A percentile compares a stretch with the other conserved stretches of the same genome.
Conservation (phyloP, 805 yeast genomes). For the Yarrowia sp. region DNA sequence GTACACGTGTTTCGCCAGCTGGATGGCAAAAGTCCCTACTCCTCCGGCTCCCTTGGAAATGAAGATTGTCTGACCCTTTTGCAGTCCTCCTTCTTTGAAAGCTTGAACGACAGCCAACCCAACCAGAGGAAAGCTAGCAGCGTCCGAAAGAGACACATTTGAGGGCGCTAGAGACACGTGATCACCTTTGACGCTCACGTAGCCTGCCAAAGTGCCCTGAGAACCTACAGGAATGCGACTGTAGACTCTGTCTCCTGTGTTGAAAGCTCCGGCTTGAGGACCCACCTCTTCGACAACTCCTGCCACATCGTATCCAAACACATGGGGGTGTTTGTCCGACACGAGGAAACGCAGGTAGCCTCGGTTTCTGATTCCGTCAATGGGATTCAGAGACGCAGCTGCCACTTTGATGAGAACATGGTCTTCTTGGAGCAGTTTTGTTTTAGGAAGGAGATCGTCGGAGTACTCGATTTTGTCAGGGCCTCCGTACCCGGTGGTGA, state of each 20-base stretch:
- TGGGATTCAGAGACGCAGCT: slow-evolving; percentile 68
- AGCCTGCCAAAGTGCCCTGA: slow-evolving; percentile 62
- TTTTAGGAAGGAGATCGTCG: not conserved
- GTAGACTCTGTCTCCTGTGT: slow-evolving; percentile 68
- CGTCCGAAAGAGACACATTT: slow-evolving; percentile 58
- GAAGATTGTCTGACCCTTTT: slow-evolving; percentile 26
- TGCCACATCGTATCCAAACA: slow-evolving; percentile 69
- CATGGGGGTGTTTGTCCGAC: slow-evolving; percentile 24
- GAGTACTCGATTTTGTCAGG: slow-evolving; percentile 23
- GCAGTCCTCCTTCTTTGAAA: slow-evolving; percentile 63
- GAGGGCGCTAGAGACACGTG: slow-evolving; percentile 5
- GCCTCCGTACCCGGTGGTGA: slow-evolving; percentile 11
- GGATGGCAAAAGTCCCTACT: slow-evolving; percentile 65
- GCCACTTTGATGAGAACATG: slow-evolving; percentile 62
- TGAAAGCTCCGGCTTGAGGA: slow-evolving; percentile 50
- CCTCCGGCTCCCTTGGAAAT: slow-evolving; percentile 61
- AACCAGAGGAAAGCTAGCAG: slow-evolving; percentile 68
- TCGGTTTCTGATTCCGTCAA: slow-evolving; percentile 61
- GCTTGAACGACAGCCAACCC: slow-evolving; percentile 47
- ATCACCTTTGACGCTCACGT: slow-evolving; percentile 14
- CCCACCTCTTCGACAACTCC: slow-evolving; percentile 69
- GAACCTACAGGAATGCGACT: slow-evolving; percentile 64
- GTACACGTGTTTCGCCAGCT: slow-evolving; percentile 57
- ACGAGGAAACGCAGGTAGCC: slow-evolving; percentile 11
- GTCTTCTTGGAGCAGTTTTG: not conserved